phyloP scores from a whole-genome alignment of 2,329 filamentous ascomycete genomes.

The Trichoderma sp. region DNA sequence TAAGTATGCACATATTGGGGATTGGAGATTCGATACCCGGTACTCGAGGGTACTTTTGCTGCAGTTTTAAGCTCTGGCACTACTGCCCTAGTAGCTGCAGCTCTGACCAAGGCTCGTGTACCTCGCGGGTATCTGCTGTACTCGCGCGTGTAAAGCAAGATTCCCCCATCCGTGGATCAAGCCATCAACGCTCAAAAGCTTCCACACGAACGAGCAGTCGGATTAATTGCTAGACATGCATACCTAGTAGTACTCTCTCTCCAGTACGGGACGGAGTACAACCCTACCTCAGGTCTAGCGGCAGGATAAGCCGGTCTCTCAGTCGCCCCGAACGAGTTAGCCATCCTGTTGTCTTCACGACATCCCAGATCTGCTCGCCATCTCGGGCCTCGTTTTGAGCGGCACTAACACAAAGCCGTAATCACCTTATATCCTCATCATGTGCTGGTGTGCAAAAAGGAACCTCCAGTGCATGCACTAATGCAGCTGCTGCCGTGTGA shows the following conservation, averaged over 20 bases:
- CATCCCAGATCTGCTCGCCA: neutral
- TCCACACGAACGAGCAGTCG: too few relatives aligned
- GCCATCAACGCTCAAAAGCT: neutral
- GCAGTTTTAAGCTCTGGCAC: neutral
- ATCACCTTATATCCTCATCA: slow-evolving; percentile 10
- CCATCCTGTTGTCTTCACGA: neutral
- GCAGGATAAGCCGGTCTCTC: neutral
- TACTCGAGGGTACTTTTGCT: neutral
- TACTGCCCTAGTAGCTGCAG: neutral
- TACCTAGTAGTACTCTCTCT: too few relatives aligned
- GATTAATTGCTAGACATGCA: neutral
- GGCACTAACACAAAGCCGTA: neutral
- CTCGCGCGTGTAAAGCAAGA: neutral
- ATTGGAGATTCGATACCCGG: neutral
- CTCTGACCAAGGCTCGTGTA: neutral
- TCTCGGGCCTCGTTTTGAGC: neutral
- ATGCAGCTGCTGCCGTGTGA: slow-evolving; percentile 17
- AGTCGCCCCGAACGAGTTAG: neutral
- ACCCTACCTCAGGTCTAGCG: neutral
- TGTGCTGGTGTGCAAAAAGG: neutral
- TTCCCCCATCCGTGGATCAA: too few relatives aligned
- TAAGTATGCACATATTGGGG: too few relatives aligned
- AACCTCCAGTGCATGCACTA: slow-evolving; percentile 3
- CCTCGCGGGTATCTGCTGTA: neutral
- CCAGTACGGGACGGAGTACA: neutral